Conservation (phyloP, 768 basidiomycete genomes). For the Exsudoporus frostii region DNA sequence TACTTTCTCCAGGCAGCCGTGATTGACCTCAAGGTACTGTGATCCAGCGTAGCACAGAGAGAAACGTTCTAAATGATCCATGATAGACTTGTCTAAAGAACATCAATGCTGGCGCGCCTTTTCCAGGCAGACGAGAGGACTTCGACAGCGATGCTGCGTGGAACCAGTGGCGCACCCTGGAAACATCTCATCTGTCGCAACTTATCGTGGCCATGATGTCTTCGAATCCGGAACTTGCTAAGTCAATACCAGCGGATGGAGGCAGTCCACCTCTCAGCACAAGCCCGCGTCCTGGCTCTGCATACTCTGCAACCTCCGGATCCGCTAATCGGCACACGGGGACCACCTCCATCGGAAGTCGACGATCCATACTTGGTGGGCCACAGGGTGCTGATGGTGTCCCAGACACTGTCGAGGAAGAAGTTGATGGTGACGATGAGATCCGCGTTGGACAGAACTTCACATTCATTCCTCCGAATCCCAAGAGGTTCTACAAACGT, state of each 20-base stretch:
- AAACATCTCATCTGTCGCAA: conserved; percentile 83
- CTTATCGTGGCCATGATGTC: conserved; percentile 85
- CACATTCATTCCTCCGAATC: conserved; percentile 88
- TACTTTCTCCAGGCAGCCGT: conserved; percentile 63
- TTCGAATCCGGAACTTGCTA: conserved; percentile 82
- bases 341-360: conserved; percentile 62
- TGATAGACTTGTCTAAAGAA: conserved; percentile 80
- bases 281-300: conserved; percentile 51
- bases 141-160: conserved; percentile 82
- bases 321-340: conserved; percentile 50
- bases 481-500: conserved; percentile 79
- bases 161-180: conserved; percentile 77
- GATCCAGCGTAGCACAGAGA: neutral
- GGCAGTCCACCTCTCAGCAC: conserved; percentile 18
- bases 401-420: conserved; percentile 36
- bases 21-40: conserved; percentile 75
- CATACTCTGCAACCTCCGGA: conserved; percentile 45
- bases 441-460: conserved; percentile 73
- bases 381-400: conserved; percentile 29
- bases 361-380: conserved; percentile 53
- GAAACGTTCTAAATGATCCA: conserved; percentile 7
- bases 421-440: conserved; percentile 61
- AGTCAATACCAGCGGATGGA: conserved; percentile 61
- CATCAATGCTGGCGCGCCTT: conserved; percentile 77
- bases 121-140: conserved; percentile 84